phyloP scores from a whole-genome alignment of 139 green algal species.

The Mesotaenium endlicherianum region DNA sequence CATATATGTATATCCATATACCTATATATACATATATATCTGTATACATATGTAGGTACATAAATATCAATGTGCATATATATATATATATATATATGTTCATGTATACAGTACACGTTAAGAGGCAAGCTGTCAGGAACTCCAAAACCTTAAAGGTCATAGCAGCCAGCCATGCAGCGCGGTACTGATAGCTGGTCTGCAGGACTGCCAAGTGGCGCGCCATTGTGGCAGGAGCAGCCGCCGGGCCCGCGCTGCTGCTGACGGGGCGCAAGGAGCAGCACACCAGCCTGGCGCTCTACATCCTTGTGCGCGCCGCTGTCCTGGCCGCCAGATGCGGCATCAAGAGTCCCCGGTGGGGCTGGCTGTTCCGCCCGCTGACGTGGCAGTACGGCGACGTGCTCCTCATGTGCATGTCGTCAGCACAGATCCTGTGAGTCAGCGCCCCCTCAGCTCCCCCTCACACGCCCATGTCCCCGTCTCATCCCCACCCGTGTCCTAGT shows the following conservation, averaged over 20 bases:
- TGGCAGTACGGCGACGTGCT: slow-evolving; percentile 76
- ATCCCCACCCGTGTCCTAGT: too few relatives aligned
- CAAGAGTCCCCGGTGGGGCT: slow-evolving; percentile 53
- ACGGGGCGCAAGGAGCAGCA: slow-evolving; percentile 66
- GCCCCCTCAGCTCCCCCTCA: background rate
- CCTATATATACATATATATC: too few relatives aligned
- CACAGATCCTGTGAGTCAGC: slow-evolving; percentile 48
- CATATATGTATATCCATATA: too few relatives aligned
- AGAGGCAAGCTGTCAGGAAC: too few relatives aligned
- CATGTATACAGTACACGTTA: too few relatives aligned
- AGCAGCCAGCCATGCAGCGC: too few relatives aligned
- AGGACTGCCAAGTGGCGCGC: slow-evolving; percentile 62
- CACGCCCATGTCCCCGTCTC: too few relatives aligned
- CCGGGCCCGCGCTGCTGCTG: slow-evolving; percentile 80
- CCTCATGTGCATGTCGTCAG: slow-evolving; percentile 77
- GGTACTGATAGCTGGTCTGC: too few relatives aligned
- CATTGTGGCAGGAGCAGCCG: slow-evolving; percentile 70
- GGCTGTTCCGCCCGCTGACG: slow-evolving; percentile 58
- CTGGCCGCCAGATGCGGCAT: slow-evolving; percentile 84
- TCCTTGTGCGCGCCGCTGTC: slow-evolving; percentile 80
- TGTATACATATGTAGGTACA: too few relatives aligned
- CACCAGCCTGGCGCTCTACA: slow-evolving; percentile 82
- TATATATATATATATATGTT: too few relatives aligned
- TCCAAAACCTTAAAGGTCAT: too few relatives aligned
- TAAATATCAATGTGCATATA: too few relatives aligned